Conservation (phyloP, 208 protist species). For the Phytomonas francai region DNA sequence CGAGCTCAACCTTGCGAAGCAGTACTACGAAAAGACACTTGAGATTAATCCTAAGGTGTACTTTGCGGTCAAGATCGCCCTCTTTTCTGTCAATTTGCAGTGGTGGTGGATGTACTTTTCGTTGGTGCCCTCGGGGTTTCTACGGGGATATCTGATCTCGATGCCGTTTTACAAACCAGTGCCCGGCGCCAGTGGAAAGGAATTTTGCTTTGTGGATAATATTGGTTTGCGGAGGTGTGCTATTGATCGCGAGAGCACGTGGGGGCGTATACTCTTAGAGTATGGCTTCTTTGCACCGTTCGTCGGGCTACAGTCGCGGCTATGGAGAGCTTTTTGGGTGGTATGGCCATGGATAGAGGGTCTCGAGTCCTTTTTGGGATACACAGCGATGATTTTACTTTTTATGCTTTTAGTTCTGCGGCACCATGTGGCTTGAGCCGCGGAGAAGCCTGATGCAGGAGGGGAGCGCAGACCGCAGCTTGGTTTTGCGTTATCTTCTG, state of each 20-base stretch:
- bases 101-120: slow-evolving; percentile 20
- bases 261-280: no score
- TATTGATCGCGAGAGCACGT: no score
- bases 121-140: slow-evolving; percentile 14
- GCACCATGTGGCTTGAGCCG: slow-evolving; percentile 25
- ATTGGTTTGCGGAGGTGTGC: no score
- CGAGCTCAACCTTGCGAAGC: slow-evolving; percentile 19
- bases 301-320: neutral
- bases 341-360: no score
- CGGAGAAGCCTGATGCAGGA: slow-evolving; percentile 4
- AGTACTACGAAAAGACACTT: slow-evolving; percentile 23
- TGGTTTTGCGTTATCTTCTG: neutral
- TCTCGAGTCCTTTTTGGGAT: slow-evolving; percentile 19
- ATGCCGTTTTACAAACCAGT: slow-evolving; percentile 19
- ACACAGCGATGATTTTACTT: slow-evolving; percentile 17
- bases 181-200: neutral
- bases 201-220: no score
- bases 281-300: neutral
- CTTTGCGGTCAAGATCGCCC: slow-evolving; percentile 13
- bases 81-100: slow-evolving; percentile 18
- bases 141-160: slow-evolving; percentile 9
- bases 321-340: no score
- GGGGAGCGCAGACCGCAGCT: neutral
- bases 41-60: slow-evolving; percentile 13
- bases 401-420: slow-evolving; percentile 36